phyloP scores from a whole-genome alignment of 1,139 yeast genomes.

The Blastobotrys persicus region DNA sequence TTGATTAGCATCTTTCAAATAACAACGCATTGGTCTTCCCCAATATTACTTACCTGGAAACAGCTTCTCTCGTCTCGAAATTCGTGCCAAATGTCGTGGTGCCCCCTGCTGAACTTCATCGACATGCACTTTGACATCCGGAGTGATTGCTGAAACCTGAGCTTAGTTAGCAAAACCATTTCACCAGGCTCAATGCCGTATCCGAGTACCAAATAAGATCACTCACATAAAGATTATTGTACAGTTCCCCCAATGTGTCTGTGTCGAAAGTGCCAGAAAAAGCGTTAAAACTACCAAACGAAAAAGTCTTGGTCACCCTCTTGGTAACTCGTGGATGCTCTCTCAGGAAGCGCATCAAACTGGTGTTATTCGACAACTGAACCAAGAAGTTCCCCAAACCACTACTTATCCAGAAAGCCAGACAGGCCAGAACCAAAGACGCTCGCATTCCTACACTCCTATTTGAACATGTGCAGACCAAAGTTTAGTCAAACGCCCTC shows the following conservation, averaged over 20 bases:
- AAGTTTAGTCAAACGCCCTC: slow-evolving; percentile 2
- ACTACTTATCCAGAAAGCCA: background rate
- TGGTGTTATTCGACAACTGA: slow-evolving; percentile 26
- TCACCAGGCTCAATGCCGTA: no score
- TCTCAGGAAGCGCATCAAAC: slow-evolving; percentile 25
- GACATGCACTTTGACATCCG: slow-evolving; percentile 30
- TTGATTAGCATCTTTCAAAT: background rate
- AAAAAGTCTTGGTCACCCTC: slow-evolving; percentile 28
- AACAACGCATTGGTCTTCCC: slow-evolving; percentile 1
- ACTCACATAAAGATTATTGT: slow-evolving; percentile 23
- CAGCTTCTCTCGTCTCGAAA: slow-evolving; percentile 53
- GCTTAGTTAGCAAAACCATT: background rate
- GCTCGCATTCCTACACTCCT: background rate
- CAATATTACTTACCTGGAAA: slow-evolving; percentile 13
- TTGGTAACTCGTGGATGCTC: slow-evolving; percentile 27
- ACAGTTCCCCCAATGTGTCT: slow-evolving; percentile 21
- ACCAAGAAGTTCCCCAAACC: slow-evolving; percentile 27
- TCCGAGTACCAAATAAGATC: background rate
- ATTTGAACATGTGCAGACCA: background rate
- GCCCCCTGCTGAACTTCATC: slow-evolving; percentile 47
- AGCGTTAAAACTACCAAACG: slow-evolving; percentile 33
- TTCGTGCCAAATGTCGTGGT: slow-evolving; percentile 68
- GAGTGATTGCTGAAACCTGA: slow-evolving; percentile 31
- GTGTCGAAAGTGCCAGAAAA: slow-evolving; percentile 32
- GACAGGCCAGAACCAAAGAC: background rate